Evolutionary conservation across 352 stramenopile genomes (phyloP).

Genomic region (Thalassiosira hispida): DNA sequence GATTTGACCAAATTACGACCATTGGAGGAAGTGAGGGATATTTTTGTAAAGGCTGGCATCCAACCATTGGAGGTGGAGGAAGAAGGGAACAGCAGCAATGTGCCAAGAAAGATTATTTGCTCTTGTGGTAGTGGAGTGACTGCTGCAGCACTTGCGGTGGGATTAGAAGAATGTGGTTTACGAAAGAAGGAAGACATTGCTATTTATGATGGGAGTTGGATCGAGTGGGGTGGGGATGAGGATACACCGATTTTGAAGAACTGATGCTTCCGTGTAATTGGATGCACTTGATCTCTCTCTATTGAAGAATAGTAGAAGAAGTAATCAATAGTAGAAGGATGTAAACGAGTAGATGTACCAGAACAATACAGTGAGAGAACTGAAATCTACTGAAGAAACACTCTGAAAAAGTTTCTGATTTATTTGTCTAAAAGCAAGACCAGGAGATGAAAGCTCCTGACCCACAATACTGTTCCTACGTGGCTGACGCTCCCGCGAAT

Average conservation of each 20-base stretch:
- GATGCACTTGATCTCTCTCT: too few relatives aligned
- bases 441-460: too few relatives aligned
- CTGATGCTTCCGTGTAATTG: too few relatives aligned
- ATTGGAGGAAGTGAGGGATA: constrained; percentile 87
- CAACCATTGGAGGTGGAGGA: constrained; percentile 25
- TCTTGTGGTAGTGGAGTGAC: constrained; percentile 81
- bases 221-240: constrained; percentile 84
- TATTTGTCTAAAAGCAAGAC: too few relatives aligned
- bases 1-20: constrained; percentile 72
- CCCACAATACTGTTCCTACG: too few relatives aligned
- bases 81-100: constrained; percentile 15
- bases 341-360: too few relatives aligned
- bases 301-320: too few relatives aligned
- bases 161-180: constrained; percentile 75
- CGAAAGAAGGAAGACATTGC: constrained; percentile 59
- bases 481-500: too few relatives aligned
- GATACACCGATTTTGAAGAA: constrained; percentile 88
- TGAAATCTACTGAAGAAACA: too few relatives aligned
- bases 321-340: too few relatives aligned
- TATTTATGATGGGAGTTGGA: constrained; percentile 82
- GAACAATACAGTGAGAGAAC: too few relatives aligned
- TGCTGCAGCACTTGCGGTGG: constrained; percentile 82
- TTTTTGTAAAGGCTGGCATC: constrained; percentile 63
- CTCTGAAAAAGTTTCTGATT: too few relatives aligned
- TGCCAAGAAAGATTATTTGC: constrained; percentile 39